Evolutionary conservation across 2,329 filamentous ascomycete species (phyloP).

Genomic region (Ophiosphaerella narmari): DNA sequence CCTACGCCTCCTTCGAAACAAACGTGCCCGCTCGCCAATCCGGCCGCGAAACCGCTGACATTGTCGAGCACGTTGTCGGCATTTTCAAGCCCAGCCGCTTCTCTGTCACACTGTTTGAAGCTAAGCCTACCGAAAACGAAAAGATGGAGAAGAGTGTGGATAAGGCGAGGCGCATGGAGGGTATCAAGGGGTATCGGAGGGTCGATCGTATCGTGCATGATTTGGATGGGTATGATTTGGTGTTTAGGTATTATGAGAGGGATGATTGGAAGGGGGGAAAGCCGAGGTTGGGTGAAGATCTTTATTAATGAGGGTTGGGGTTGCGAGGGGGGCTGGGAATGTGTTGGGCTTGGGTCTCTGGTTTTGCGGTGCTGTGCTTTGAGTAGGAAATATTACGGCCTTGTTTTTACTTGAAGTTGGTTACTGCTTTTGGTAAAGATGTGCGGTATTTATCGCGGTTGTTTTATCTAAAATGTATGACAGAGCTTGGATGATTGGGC

Average conservation of each 20-base stretch:
- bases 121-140: slow-evolving; percentile 65
- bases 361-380: neutral
- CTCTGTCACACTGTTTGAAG: slow-evolving; percentile 94
- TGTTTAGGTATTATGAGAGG: slow-evolving; percentile 95
- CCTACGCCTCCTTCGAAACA: slow-evolving; percentile 97
- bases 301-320: neutral
- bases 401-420: no score
- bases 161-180: slow-evolving; percentile 66
- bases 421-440: no score
- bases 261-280: slow-evolving; percentile 75
- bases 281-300: slow-evolving; percentile 63
- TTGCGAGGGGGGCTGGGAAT: neutral
- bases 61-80: slow-evolving; percentile 89
- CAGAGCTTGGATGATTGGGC: no score
- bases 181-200: slow-evolving; percentile 82
- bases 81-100: slow-evolving; percentile 99
- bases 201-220: slow-evolving; percentile 96
- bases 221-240: slow-evolving; percentile 93
- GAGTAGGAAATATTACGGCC: neutral
- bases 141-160: slow-evolving; percentile 33
- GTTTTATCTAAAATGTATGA: no score
- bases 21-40: slow-evolving; percentile 91
- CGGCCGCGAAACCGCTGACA: slow-evolving; percentile 84
- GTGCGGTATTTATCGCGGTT: no score
- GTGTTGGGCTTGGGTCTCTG: neutral